These are phyloP conservation scores for Mycena maculata DNA, from an alignment of 768 basidiomycete species.

Conservation along the genomic window DNA sequence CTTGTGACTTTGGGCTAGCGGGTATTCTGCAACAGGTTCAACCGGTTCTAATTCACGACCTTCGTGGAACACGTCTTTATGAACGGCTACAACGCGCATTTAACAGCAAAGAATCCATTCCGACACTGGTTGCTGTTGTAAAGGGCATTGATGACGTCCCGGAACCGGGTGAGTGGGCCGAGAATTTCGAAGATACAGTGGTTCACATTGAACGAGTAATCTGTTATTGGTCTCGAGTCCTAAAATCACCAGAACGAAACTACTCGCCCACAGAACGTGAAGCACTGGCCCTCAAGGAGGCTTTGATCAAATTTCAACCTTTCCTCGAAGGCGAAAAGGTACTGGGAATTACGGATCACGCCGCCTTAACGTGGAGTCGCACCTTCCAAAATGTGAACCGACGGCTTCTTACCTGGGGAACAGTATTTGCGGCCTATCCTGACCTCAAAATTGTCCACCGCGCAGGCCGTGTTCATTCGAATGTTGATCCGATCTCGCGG, in stretches of 20 bases:
- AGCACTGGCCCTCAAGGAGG: constrained; percentile 8
- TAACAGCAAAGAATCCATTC: constrained; percentile 35
- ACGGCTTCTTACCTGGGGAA: constrained; percentile 45
- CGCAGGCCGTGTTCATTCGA: constrained; percentile 47
- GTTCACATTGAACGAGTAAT: constrained; percentile 46
- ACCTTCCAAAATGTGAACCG: constrained; percentile 39
- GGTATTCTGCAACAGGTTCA: constrained; percentile 49
- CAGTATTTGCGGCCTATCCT: constrained; percentile 46
- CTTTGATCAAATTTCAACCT: constrained; percentile 28
- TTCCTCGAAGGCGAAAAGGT: constrained; percentile 49
- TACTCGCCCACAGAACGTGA: background rate
- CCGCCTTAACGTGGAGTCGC: constrained; percentile 38
- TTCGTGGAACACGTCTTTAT: constrained; percentile 44
- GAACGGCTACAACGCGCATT: constrained; percentile 38
- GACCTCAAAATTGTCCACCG: constrained; percentile 45
- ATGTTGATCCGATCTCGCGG: constrained; percentile 41
- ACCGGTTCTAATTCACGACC: constrained; percentile 38
- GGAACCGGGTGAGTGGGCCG: constrained; percentile 33
- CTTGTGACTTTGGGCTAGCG: constrained; percentile 43
- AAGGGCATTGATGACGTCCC: constrained; percentile 39
- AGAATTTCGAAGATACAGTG: constrained; percentile 38
- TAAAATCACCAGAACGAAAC: constrained; percentile 35
- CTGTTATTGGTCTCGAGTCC: constrained; percentile 44
- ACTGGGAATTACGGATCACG: constrained; percentile 38
- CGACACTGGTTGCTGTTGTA: constrained; percentile 35